Evolutionary conservation across 345 rosid genomes (phyloP), one percentile per base, ranked within the genome.

Genomic region (Mallotus nudiflorus): DNA sequence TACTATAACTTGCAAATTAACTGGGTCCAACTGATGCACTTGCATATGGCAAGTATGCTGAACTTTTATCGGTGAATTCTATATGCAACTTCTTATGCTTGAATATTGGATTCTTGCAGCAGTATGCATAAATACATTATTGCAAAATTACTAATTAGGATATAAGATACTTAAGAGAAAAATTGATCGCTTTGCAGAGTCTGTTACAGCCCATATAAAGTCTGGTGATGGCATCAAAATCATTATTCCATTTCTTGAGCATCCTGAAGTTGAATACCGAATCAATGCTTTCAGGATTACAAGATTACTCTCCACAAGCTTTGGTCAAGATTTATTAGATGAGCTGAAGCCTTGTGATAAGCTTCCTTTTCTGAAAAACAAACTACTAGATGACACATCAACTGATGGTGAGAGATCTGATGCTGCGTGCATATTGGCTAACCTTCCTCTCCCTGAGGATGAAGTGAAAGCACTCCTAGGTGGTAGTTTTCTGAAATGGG

Each of bases 391-490:
- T 67, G 31, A 65, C 57, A 55, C 71, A 46, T 78, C 86, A 39
- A 54, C 73, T 18, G 79, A 70, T 28, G 69, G 74, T 46, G 86
- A 83, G 77, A 83, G 78, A 76, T 83, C 81, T 20, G 81, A 83
- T 70, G 67, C 81, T 25, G 82, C 82, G 28, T 49, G 82, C 70
- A 75, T 80, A 67, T 80, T 83, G 60, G 82, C 80, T 59, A 80
- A 80, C 69, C 76, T 83, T 58, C 79, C 77, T 4, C 76, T 80
- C 69, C 59, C 73, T 1, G 79, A 68, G 19, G 71, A 75, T 51
- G 75, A 75, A 73, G 66, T 78, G 66, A 73, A 73, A 73, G 52
- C 68, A 51, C 75, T 78, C 55, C 46, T 83, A 1, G 84, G 61
- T 16, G 56, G 82, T 72, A 60, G 77, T 65, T 81, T 83, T 58